phyloP scores from a whole-genome alignment of 306 rosid genomes.

The Oxytropis ochrocephala region DNA sequence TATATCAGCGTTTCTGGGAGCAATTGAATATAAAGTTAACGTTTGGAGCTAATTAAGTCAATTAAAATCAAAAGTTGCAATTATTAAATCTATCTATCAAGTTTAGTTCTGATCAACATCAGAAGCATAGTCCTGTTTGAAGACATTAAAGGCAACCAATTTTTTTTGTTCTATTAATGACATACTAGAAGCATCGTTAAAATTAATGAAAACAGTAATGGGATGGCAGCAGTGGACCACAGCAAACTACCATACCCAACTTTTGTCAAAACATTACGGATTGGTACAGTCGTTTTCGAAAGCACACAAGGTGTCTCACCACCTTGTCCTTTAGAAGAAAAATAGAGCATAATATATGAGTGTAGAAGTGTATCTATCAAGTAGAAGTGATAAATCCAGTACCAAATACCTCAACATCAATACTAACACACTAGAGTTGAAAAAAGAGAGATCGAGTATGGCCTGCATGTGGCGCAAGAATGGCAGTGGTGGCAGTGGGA shows the following conservation, averaged over 20 bases:
- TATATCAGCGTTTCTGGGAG: no score
- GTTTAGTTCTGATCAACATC: background rate
- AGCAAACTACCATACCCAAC: conserved; percentile 36
- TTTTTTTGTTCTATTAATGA: background rate
- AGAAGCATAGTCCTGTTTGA: background rate
- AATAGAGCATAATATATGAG: conserved; percentile 7
- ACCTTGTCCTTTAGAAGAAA: background rate
- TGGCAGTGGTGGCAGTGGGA: background rate
- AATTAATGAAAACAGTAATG: background rate
- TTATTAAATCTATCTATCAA: background rate
- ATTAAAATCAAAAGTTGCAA: background rate
- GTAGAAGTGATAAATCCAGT: background rate
- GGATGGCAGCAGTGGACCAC: background rate
- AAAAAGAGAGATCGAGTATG: conserved; percentile 1
- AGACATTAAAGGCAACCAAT: background rate
- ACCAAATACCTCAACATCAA: conserved; percentile 5
- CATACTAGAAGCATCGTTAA: background rate
- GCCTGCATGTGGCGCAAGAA: conserved; percentile 35
- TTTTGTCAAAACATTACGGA: conserved; percentile 14
- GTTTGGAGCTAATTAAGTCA: no score
- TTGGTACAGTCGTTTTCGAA: conserved; percentile 16
- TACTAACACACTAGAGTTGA: background rate
- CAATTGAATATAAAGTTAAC: no score
- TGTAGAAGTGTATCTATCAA: background rate
- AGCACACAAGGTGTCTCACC: conserved; percentile 20